These are phyloP conservation scores for Fusarium bactridioides DNA, from an alignment of 2,329 filamentous ascomycete genomes.

Conservation along the genomic window DNA sequence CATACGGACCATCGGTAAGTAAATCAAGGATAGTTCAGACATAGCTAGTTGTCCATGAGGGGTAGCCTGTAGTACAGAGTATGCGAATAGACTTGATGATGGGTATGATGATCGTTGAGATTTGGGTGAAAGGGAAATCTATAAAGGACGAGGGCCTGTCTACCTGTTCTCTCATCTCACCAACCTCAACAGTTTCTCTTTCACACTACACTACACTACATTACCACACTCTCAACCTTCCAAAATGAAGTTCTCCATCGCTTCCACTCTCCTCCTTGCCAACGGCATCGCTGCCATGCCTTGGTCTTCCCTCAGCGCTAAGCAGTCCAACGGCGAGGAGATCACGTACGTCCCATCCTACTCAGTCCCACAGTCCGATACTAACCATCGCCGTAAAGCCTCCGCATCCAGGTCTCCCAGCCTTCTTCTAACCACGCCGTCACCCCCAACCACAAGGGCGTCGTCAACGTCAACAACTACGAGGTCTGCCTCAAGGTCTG, in stretches of 20 bases:
- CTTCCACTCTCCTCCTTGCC: background rate
- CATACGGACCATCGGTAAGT: background rate
- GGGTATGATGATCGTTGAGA: background rate
- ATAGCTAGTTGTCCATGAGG: too few relatives aligned
- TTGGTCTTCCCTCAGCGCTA: constrained; percentile 1
- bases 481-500: constrained; percentile 3
- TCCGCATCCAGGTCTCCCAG: constrained; percentile 25
- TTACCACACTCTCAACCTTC: rapidly evolving
- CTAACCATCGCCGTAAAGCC: rapidly evolving
- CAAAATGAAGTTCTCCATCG: constrained; percentile 21
- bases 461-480: background rate
- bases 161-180: rapidly evolving
- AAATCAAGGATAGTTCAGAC: background rate
- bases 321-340: constrained; percentile 2
- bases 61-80: rapidly evolving
- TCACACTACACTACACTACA: background rate
- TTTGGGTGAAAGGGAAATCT: background rate
- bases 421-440: background rate
- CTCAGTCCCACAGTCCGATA: rapidly evolving
- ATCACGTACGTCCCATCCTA: constrained; percentile 12
- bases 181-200: background rate
- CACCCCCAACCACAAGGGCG: background rate
- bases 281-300: constrained; percentile 27
- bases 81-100: rapidly evolving
- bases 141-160: background rate